Evolutionary conservation across 1,139 yeast species (phyloP).

Genomic region (Zygotorulaspora mrakii): DNA sequence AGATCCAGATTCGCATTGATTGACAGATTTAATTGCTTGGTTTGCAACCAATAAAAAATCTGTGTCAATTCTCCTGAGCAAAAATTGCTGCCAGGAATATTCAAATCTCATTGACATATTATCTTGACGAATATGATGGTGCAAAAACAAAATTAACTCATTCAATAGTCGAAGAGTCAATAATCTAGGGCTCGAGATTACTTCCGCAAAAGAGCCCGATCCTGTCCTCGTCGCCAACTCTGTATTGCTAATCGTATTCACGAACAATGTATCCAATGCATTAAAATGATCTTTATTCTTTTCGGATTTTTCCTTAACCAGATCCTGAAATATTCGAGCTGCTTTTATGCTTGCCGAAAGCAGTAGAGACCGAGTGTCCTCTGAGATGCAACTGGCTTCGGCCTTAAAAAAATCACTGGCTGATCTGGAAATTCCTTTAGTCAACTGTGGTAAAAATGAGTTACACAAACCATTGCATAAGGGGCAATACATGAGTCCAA

Average conservation of each 20-base stretch:
- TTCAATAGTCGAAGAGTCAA: constrained; percentile 24
- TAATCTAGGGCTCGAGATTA: constrained; percentile 23
- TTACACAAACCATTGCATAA: constrained; percentile 85
- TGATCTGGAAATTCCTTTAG: constrained; percentile 10
- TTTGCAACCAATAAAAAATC: constrained; percentile 16
- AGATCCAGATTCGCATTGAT: background rate
- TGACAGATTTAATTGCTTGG: constrained; percentile 1
- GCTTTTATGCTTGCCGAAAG: constrained; percentile 20
- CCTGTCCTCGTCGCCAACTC: constrained; percentile 23
- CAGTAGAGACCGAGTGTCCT: constrained; percentile 5
- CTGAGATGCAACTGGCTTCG: background rate
- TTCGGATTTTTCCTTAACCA: constrained; percentile 7
- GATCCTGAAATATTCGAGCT: constrained; percentile 21
- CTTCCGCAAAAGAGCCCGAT: constrained; percentile 3
- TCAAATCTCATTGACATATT: background rate
- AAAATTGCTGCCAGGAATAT: constrained; percentile 14
- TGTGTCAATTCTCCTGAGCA: constrained; percentile 7
- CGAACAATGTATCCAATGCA: constrained; percentile 19
- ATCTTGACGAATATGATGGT: background rate
- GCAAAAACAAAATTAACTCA: constrained; percentile 18
- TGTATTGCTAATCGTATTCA: constrained; percentile 25
- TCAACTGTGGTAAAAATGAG: constrained; percentile 61
- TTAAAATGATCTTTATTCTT: constrained; percentile 8
- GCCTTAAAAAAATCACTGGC: constrained; percentile 14
- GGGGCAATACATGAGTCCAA: constrained; percentile 81